Conservation (phyloP, 2,329 filamentous ascomycete genomes). For the Claviceps pazoutovae region DNA sequence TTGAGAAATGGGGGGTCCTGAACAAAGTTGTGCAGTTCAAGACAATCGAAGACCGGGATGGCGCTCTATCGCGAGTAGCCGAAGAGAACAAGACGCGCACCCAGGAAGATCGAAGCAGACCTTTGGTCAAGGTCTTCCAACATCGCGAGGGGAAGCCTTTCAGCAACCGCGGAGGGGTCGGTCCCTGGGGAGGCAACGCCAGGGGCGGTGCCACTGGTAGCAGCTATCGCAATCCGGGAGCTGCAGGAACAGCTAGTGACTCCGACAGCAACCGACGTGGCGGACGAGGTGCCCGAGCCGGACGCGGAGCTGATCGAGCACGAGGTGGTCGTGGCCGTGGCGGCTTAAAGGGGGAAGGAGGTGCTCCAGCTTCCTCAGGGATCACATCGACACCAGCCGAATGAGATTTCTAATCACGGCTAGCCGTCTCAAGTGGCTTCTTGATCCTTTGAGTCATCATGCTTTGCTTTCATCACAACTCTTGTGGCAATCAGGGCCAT, state of each 20-base stretch:
- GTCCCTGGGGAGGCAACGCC: constrained; percentile 52
- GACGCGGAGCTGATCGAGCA: constrained; percentile 45
- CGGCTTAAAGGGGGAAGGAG: constrained; percentile 45
- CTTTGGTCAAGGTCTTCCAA: constrained; percentile 72
- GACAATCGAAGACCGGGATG: constrained; percentile 64
- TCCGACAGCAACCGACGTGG: constrained; percentile 44
- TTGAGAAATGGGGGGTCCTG: constrained; percentile 64
- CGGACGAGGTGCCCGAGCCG: constrained; percentile 41
- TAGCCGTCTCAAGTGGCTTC: not conserved
- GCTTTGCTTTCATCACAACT: not conserved
- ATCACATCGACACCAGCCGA: constrained; percentile 34
- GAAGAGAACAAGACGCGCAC: constrained; percentile 62
- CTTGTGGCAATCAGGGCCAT: not conserved
- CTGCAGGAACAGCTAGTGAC: constrained; percentile 63
- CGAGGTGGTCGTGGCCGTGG: constrained; percentile 42
- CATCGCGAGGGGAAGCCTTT: constrained; percentile 46
- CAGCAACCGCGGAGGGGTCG: constrained; percentile 47
- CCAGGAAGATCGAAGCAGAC: constrained; percentile 61
- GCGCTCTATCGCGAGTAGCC: constrained; percentile 59
- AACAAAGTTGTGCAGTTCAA: constrained; percentile 83
- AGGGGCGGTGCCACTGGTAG: constrained; percentile 47
- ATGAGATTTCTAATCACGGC: not conserved
- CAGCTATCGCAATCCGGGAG: constrained; percentile 72
- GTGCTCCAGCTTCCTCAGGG: constrained; percentile 37
- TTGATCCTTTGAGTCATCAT: not conserved